Percentiles rank a stretch among this genome's conserved stretches.
phyloP scores from a whole-genome alignment of 345 rosid species.

The Luvunga scandens region DNA sequence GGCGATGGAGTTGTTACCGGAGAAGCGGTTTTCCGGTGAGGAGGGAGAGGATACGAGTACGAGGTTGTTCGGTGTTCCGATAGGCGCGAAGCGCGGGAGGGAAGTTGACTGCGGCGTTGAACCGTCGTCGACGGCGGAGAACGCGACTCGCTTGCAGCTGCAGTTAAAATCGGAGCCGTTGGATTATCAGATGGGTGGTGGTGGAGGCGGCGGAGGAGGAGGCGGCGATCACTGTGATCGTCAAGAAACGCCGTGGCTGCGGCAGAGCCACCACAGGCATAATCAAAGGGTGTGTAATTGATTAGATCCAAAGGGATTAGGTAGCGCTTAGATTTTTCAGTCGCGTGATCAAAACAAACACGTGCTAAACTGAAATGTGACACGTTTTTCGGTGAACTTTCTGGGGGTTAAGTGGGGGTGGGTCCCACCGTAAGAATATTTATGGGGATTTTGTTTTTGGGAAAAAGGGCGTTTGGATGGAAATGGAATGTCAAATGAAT shows the following conservation, averaged over 20 bases:
- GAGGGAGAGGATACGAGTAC: conserved; percentile 33
- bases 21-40: conserved; percentile 18
- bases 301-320: neutral
- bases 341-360: neutral
- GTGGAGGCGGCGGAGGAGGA: neutral
- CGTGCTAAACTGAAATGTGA: conserved; percentile 11
- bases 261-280: conserved; percentile 23
- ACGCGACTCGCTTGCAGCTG: conserved; percentile 22
- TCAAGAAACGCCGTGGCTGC: conserved; percentile 45
- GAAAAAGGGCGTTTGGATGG: no score
- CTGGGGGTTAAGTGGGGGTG: neutral
- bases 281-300: conserved; percentile 55
- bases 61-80: conserved; percentile 69
- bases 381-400: conserved; percentile 19
- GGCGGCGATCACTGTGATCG: neutral
- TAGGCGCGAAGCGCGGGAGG: conserved; percentile 58
- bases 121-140: conserved; percentile 13
- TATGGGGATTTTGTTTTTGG: no score
- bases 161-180: conserved; percentile 43
- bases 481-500: no score
- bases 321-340: neutral
- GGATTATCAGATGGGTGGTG: conserved; percentile 27
- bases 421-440: neutral
- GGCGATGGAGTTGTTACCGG: conserved; percentile 37
- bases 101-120: conserved; percentile 17